Evolutionary conservation across 2,329 filamentous ascomycete species (phyloP).

Genomic region (Coniosporium tulheliwenetii): DNA sequence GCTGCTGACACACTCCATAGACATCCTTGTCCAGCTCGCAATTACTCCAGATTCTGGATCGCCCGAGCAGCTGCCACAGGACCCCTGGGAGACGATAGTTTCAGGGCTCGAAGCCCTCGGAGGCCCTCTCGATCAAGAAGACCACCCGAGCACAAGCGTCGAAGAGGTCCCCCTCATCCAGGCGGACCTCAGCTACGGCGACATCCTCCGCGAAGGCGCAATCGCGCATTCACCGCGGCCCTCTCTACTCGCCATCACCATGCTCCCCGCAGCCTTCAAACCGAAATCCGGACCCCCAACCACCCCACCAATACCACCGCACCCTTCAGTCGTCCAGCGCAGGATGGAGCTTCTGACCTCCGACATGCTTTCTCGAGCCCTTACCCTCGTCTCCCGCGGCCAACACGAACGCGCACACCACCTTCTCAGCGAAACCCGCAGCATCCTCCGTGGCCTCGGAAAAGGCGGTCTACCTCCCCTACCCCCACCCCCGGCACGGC

Average conservation of each 20-base stretch:
- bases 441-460: conserved; percentile 86
- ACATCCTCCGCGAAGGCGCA: conserved; percentile 79
- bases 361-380: conserved; percentile 86
- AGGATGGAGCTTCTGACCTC: conserved; percentile 96
- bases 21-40: conserved; percentile 85
- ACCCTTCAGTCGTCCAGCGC: conserved; percentile 86
- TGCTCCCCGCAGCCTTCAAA: conserved; percentile 56
- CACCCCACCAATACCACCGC: conserved; percentile 78
- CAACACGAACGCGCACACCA: conserved; percentile 92
- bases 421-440: conserved; percentile 80
- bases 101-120: conserved; percentile 88
- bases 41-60: conserved; percentile 74
- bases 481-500: conserved; percentile 39
- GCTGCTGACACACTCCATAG: conserved; percentile 24
- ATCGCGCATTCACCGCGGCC: conserved; percentile 76
- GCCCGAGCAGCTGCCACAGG: conserved; percentile 75
- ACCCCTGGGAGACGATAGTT: conserved; percentile 94
- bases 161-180: conserved; percentile 93
- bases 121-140: conserved; percentile 72
- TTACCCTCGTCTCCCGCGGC: conserved; percentile 78
- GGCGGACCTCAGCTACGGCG: conserved; percentile 84
- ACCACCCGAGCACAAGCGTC: conserved; percentile 67
- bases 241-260: conserved; percentile 85
- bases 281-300: conserved; percentile 39
- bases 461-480: conserved; percentile 90